A percentile compares a stretch with the other conserved stretches of the same genome.
Conservation (phyloP, 2,329 filamentous ascomycete species). For the Claviceps quebecensis region DNA sequence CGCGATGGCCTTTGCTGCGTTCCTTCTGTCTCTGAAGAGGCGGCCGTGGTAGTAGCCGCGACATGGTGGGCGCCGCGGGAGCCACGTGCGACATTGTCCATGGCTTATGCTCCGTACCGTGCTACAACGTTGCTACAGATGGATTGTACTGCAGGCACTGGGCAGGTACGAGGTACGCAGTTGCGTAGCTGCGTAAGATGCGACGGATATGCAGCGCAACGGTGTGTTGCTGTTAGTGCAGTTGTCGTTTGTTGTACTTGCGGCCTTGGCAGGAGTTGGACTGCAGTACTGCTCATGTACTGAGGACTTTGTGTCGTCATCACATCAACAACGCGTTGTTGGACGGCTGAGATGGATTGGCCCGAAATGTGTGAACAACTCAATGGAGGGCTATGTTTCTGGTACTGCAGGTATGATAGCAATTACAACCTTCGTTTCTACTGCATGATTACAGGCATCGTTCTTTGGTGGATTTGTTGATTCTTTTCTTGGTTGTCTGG, state of each 20-base stretch:
- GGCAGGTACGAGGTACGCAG: neutral
- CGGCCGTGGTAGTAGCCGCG: slow-evolving; percentile 8
- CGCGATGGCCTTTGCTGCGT: neutral
- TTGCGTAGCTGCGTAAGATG: neutral
- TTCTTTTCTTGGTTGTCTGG: neutral
- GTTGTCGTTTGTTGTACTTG: neutral
- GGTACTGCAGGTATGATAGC: neutral
- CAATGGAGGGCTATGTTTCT: neutral
- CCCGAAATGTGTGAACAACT: neutral
- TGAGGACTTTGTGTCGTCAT: neutral
- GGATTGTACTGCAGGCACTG: neutral
- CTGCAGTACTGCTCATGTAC: neutral
- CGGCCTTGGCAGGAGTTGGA: neutral
- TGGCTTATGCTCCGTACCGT: slow-evolving; percentile 1
- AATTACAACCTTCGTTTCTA: neutral
- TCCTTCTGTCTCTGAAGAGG: neutral
- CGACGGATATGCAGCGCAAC: neutral
- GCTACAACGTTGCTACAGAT: neutral
- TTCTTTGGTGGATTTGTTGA: neutral
- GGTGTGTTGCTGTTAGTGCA: neutral
- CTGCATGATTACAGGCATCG: neutral
- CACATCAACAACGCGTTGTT: neutral
- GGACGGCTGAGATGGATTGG: neutral
- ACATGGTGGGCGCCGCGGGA: slow-evolving; percentile 18
- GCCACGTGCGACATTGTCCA: slow-evolving; percentile 17